Evolutionary conservation across 306 rosid genomes (phyloP).

Genomic region (Malus asiatica): DNA sequence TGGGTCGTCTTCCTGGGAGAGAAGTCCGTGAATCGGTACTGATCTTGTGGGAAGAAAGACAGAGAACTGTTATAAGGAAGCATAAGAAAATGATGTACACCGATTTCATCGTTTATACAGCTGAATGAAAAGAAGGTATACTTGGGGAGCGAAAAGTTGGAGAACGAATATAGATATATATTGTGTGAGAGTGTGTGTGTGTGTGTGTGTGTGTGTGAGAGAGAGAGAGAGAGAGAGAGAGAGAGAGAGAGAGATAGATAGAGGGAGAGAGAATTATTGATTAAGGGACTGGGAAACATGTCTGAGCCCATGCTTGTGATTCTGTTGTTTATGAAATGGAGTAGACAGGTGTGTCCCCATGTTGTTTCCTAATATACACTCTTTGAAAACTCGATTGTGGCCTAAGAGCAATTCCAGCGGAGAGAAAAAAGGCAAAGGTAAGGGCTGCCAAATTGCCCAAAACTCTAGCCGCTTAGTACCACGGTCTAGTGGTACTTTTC

Average conservation of each 20-base stretch:
- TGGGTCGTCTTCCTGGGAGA: constrained; percentile 7
- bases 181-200: constrained; percentile 3
- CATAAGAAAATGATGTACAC: constrained; percentile 40
- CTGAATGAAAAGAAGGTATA: constrained; percentile 8
- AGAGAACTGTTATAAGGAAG: constrained; percentile 36
- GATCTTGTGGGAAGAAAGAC: constrained; percentile 35
- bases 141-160: constrained; percentile 24
- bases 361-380: neutral
- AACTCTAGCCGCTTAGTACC: no score
- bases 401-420: no score
- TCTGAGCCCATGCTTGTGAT: constrained; percentile 51
- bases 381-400: neutral
- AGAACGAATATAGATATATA: constrained; percentile 36
- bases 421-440: no score
- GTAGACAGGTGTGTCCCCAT: constrained; percentile 11
- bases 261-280: constrained; percentile 48
- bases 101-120: constrained; percentile 40
- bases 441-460: no score
- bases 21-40: constrained; percentile 27
- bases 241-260: constrained; percentile 15
- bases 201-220: constrained; percentile 7
- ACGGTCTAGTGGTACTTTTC: no score
- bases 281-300: constrained; percentile 50
- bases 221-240: constrained; percentile 19
- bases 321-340: constrained; percentile 37